Evolutionary conservation across 2,329 filamentous ascomycete species (phyloP).

Genomic region (Colletotrichum zoysiae): DNA sequence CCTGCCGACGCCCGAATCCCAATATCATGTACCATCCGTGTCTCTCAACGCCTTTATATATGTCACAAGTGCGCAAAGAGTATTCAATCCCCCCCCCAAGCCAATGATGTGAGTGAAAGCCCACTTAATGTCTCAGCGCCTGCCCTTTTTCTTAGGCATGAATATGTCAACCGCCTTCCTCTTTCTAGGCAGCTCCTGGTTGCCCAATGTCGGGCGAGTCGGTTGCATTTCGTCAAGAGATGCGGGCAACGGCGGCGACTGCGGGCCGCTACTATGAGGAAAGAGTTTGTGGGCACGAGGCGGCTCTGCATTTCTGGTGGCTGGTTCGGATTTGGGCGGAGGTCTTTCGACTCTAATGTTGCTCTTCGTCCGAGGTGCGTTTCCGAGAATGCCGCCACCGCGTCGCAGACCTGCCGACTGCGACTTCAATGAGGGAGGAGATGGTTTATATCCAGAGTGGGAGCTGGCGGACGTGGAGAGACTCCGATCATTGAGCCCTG

Average conservation of each 20-base stretch:
- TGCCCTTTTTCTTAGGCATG: conserved; percentile 60
- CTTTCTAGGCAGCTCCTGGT: conserved; percentile 49
- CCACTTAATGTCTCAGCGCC: background rate
- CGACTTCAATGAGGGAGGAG: background rate
- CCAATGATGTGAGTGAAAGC: too few species aligned
- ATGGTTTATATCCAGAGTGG: background rate
- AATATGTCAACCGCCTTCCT: conserved; percentile 64
- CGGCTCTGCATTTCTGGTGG: background rate
- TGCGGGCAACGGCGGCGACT: conserved; percentile 44
- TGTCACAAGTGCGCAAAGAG: background rate
- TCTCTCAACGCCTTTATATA: conserved; percentile 10
- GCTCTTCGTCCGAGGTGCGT: conserved; percentile 31
- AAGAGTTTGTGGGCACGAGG: conserved; percentile 17
- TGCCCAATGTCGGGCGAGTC: conserved; percentile 17
- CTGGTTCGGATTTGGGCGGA: conserved; percentile 11
- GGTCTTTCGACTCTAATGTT: conserved; percentile 37
- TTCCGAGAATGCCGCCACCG: conserved; percentile 32
- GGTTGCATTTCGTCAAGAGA: conserved; percentile 33
- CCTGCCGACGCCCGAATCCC: conserved; percentile 23
- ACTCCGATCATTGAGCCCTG: conserved; percentile 7
- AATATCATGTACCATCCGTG: conserved; percentile 3
- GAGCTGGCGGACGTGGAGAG: background rate
- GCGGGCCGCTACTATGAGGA: conserved; percentile 9
- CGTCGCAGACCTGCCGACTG: conserved; percentile 26
- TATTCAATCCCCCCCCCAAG: background rate